Evolutionary conservation across 495 filamentous ascomycete species (phyloP).

Genomic region (Hypoxylon rickii): DNA sequence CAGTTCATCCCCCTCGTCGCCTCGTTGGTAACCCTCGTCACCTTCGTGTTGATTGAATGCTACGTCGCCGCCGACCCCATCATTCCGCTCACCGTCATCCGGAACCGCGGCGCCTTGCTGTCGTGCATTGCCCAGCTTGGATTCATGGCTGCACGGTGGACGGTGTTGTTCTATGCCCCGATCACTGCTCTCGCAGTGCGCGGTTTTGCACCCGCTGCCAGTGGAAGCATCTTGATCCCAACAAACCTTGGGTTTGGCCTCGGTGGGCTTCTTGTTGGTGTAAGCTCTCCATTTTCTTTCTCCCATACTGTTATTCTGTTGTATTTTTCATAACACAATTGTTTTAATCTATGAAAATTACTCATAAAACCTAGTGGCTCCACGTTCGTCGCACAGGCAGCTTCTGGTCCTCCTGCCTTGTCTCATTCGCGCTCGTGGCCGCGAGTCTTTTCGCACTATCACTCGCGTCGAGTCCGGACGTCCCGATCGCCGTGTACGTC

Average conservation of each 20-base stretch:
- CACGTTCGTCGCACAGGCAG: conserved; percentile 70
- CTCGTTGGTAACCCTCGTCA: conserved; percentile 54
- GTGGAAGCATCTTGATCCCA: conserved; percentile 73
- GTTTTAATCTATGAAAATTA: not conserved
- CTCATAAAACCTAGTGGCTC: conserved; percentile 46
- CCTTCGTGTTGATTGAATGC: conserved; percentile 67
- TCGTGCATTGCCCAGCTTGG: conserved; percentile 70
- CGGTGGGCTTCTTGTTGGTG: conserved; percentile 70
- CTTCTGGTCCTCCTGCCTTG: conserved; percentile 64
- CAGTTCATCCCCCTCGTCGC: conserved; percentile 60
- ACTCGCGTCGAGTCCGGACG: conserved; percentile 53
- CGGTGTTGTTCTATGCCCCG: conserved; percentile 76
- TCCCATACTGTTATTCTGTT: not conserved
- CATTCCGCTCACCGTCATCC: conserved; percentile 67
- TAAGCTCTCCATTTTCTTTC: conserved; percentile 17
- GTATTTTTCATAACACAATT: not conserved
- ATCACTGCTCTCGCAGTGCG: conserved; percentile 74
- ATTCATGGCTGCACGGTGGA: conserved; percentile 78
- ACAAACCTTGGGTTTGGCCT: conserved; percentile 75
- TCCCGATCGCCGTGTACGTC: conserved; percentile 54
- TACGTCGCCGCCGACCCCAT: conserved; percentile 64
- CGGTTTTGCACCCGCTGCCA: conserved; percentile 64
- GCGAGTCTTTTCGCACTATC: conserved; percentile 55
- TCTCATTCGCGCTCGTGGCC: conserved; percentile 59
- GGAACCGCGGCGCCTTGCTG: conserved; percentile 65